Percentiles rank a stretch among this genome's conserved stretches.
Evolutionary conservation across 23 red algal genomes (phyloP).

Genomic region (Gracilariopsis chorda): DNA sequence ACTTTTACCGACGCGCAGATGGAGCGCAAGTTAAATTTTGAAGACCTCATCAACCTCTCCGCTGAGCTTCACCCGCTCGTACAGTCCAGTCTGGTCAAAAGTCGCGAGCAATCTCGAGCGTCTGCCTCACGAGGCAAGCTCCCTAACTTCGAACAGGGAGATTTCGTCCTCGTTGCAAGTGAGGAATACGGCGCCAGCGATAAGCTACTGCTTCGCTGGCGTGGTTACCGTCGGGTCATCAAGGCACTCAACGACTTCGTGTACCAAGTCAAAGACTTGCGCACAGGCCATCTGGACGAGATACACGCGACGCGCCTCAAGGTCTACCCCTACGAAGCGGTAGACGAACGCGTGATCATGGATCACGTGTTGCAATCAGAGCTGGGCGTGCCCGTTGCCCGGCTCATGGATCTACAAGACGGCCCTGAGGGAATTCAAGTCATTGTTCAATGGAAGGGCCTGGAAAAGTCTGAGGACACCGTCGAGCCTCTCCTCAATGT

Average conservation of each 20-base stretch:
- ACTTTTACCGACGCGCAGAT: conserved; percentile 5
- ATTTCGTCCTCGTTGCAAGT: background rate
- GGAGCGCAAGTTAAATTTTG: background rate
- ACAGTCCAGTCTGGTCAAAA: background rate
- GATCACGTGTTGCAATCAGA: background rate
- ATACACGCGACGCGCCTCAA: conserved; percentile 10
- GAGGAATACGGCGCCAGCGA: background rate
- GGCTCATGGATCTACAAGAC: background rate
- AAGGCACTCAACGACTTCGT: background rate
- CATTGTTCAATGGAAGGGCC: background rate
- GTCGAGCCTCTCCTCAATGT: background rate
- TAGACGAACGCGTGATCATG: background rate
- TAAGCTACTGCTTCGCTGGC: conserved; percentile 9
- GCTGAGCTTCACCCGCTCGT: conserved; percentile 26
- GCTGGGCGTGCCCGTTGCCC: background rate
- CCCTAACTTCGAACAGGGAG: background rate
- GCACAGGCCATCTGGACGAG: background rate
- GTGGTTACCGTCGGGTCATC: background rate
- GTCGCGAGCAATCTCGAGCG: background rate
- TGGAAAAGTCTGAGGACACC: background rate
- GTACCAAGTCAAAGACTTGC: conserved; percentile 7
- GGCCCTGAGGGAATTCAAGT: background rate
- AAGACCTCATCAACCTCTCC: background rate
- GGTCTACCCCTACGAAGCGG: background rate
- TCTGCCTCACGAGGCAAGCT: background rate